A percentile compares a stretch with the other conserved stretches of the same genome.
phyloP scores from a whole-genome alignment of 1,139 yeast species.

The Blastobotrys arbuscula region DNA sequence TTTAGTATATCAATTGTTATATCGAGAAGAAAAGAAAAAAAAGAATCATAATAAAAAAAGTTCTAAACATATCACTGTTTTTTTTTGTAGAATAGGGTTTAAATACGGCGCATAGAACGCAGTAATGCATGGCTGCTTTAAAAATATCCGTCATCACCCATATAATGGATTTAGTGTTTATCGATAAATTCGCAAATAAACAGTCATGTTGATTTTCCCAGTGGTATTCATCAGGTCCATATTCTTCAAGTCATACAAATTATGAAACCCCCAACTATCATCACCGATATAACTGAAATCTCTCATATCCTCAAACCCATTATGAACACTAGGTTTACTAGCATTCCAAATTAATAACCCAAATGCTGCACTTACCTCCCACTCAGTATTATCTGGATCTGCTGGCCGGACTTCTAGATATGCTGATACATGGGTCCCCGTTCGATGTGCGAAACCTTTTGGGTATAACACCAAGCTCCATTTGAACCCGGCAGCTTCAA shows the following conservation, averaged over 20 bases:
- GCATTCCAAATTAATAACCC: slow-evolving; percentile 85
- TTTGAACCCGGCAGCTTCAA: slow-evolving; percentile 59
- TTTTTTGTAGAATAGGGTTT: no score
- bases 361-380: slow-evolving; percentile 91
- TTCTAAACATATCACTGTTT: no score
- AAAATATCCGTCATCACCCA: no score
- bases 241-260: slow-evolving; percentile 57
- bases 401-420: slow-evolving; percentile 32
- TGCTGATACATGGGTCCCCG: slow-evolving; percentile 27
- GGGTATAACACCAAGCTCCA: slow-evolving; percentile 81
- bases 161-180: no score
- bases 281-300: slow-evolving; percentile 44
- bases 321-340: slow-evolving; percentile 56
- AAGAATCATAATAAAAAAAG: no score
- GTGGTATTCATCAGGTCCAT: slow-evolving; percentile 47
- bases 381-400: slow-evolving; percentile 39
- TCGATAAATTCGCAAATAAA: slow-evolving; percentile 52
- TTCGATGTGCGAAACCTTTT: slow-evolving; percentile 37
- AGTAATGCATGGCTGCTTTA: no score
- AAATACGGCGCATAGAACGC: no score
- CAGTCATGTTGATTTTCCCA: slow-evolving; percentile 64
- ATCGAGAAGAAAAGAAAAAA: no score
- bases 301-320: slow-evolving; percentile 67
- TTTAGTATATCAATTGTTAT: no score
- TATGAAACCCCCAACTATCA: slow-evolving; percentile 78